Conservation (phyloP, 805 yeast genomes). For the Komagataella pastoris region DNA sequence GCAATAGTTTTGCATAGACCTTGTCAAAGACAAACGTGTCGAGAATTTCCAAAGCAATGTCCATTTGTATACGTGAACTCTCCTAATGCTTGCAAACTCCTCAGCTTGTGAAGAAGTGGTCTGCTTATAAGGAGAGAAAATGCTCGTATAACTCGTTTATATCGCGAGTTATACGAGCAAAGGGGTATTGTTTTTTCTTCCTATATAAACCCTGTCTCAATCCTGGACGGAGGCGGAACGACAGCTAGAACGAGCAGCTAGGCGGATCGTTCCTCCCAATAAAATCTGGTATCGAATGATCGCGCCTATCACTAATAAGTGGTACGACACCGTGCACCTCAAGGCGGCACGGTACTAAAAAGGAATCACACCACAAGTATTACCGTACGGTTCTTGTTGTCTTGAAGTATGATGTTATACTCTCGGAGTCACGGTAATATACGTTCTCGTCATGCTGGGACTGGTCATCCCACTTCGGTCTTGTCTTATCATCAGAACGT, state of each 20-base stretch:
- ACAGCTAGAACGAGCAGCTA: background rate
- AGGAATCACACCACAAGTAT: background rate
- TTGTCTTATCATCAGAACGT: constrained; percentile 29
- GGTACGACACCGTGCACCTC: background rate
- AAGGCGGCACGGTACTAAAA: background rate
- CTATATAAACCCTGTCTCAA: background rate
- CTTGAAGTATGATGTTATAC: constrained; percentile 35
- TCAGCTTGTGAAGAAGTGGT: background rate
- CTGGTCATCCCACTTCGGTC: constrained; percentile 44
- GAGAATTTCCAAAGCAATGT: constrained; percentile 70
- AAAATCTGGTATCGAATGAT: background rate
- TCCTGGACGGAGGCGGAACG: background rate
- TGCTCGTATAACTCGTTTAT: background rate
- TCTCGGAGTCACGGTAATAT: constrained; percentile 30
- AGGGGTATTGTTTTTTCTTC: background rate
- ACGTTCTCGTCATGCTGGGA: constrained; percentile 22
- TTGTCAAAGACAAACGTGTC: constrained; percentile 69
- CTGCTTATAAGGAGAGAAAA: background rate
- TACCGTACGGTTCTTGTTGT: constrained; percentile 24
- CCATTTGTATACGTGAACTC: constrained; percentile 37
- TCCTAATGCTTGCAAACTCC: background rate
- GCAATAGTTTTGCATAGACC: constrained; percentile 57
- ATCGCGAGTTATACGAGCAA: background rate
- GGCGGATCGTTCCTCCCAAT: background rate
- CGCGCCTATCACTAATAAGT: background rate